Percentiles rank a stretch among this genome's conserved stretches.
Conservation (phyloP, 2,329 filamentous ascomycete species). For the Talaromyces verruculosus region DNA sequence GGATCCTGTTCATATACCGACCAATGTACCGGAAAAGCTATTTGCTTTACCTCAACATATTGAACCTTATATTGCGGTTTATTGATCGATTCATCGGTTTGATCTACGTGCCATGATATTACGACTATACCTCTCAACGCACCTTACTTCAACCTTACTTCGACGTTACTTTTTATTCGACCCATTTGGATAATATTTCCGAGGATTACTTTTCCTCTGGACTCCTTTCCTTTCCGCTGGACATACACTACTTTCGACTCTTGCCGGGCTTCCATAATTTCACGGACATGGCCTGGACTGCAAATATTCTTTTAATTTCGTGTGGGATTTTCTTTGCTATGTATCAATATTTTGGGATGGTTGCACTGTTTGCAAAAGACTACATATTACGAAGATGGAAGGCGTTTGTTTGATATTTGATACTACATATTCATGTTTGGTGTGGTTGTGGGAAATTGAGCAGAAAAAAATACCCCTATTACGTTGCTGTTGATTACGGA, state of each 20-base stretch:
- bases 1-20: conserved; percentile 28
- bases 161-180: conserved; percentile 3
- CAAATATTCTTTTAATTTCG: conserved; percentile 19
- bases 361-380: conserved; percentile 18
- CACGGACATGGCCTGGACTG: conserved; percentile 15
- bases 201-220: not conserved
- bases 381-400: conserved; percentile 21
- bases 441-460: conserved; percentile 18
- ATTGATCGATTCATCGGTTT: conserved; percentile 24
- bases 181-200: conserved; percentile 2
- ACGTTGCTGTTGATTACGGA: conserved; percentile 23
- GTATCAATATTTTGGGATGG: conserved; percentile 20
- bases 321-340: conserved; percentile 9
- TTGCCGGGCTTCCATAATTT: conserved; percentile 16
- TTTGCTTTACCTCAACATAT: conserved; percentile 30
- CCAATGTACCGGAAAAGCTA: conserved; percentile 33
- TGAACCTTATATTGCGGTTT: conserved; percentile 31
- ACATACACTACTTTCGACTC: conserved; percentile 15
- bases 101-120: conserved; percentile 18
- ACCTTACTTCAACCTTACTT: not conserved
- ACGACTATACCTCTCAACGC: conserved; percentile 12
- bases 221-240: conserved; percentile 4
- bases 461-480: conserved; percentile 27
- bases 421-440: conserved; percentile 12
- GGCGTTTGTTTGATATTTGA: conserved; percentile 18